Conservation (phyloP, 257 asterid species). For the Schizonepeta tenuifolia region DNA sequence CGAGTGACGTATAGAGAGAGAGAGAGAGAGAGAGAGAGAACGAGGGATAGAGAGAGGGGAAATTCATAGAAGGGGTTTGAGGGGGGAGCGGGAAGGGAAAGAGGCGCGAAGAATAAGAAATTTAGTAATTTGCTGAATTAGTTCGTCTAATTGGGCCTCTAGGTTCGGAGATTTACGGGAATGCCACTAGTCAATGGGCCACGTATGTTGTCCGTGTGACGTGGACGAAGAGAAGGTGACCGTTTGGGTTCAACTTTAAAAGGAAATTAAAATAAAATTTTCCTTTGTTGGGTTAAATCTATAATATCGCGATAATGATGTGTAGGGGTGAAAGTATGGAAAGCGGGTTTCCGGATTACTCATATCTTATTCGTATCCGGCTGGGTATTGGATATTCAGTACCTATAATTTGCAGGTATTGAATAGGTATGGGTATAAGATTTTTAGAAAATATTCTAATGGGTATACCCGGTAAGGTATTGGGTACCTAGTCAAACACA, state of each 20-base stretch:
- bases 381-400: no score
- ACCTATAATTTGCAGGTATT: no score
- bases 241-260: no score
- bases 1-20: neutral
- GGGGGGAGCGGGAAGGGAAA: constrained; percentile 45
- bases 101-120: constrained; percentile 49
- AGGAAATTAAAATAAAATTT: neutral
- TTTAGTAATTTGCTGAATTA: neutral
- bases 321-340: no score
- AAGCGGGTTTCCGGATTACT: no score
- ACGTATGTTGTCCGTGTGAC: constrained; percentile 30
- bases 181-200: constrained; percentile 31
- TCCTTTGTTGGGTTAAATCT: neutral
- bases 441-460: no score
- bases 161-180: constrained; percentile 31
- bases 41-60: neutral
- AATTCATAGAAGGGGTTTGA: constrained; percentile 20
- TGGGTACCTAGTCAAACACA: no score
- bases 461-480: no score
- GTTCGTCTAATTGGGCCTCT: constrained; percentile 16
- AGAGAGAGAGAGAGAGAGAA: neutral
- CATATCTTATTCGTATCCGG: no score
- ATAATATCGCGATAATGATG: neutral
- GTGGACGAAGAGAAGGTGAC: constrained; percentile 19
- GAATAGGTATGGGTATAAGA: no score